Base-by-base conservation (phyloP, 176 grass and related monocot genomes). In the Oryza glaberrima region DNA sequence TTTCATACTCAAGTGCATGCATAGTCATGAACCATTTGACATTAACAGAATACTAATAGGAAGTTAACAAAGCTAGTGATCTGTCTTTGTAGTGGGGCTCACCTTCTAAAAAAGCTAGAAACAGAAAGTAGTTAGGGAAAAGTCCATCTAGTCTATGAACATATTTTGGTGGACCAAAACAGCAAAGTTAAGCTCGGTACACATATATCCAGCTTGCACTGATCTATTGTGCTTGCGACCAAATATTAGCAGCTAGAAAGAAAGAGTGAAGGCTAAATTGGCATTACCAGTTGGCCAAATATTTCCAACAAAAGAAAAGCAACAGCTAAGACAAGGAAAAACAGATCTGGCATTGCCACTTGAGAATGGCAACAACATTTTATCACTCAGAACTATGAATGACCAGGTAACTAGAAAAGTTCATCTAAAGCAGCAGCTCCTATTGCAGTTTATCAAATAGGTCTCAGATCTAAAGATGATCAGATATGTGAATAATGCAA, bases 71-170 rank as follows among this genome's bases (percentile, higher is more conserved):
- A 77, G 23, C 46, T 82, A 83, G 14, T 3, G 9, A 23, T 63
- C 1, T 63, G 58, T 63, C n/a, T 63, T 63, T 63, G 20, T 23
- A 63, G 7, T 63, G n/a, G n/a, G 20, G 9, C 58, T 5, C 9
- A 11, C 58, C 9, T 63, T 23, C 58, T 74, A 43, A 40, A 56
- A 66, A 72, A 77, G 19, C 46, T 86, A 79, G 35, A 83, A 86
- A 77, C 34, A 34, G 34, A 19, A 65, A 5, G 9, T 86, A 82
- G 58, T 45, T 87, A 83, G 0, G 19, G 67, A 67, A 16, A 70
- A 30, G 65, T 68, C 64, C 28, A 67, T 35, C 13, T 15, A 67
- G 25, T 7, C 25, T 73, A 45, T 72, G 41, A 45, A 19, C 70
- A 61, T 14, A 67, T 67, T 30, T 67, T 34, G 28, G 65, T 6